Percentiles rank a stretch among this genome's conserved stretches.
Evolutionary conservation across 2,329 filamentous ascomycete species (phyloP).

Genomic region (Anisogramma anomala): DNA sequence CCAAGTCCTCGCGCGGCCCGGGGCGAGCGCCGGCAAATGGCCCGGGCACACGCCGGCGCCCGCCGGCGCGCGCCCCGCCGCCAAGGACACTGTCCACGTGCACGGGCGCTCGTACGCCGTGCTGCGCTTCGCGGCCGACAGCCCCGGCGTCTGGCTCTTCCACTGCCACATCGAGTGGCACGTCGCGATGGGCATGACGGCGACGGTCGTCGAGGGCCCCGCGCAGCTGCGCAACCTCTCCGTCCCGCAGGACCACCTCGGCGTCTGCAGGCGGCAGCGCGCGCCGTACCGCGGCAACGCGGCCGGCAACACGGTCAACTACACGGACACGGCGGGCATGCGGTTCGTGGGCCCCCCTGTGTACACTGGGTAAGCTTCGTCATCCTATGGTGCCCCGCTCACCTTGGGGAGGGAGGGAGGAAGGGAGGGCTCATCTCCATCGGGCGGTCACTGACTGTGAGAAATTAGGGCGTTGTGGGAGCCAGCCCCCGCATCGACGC

Average conservation of each 20-base stretch:
- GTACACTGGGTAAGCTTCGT: conserved; percentile 31
- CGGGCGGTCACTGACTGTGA: conserved; percentile 7
- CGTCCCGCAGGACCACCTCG: conserved; percentile 48
- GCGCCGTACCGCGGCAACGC: conserved; percentile 51
- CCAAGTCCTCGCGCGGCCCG: conserved; percentile 35
- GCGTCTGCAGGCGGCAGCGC: conserved; percentile 31
- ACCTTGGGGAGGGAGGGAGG: too few species aligned
- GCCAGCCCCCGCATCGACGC: conserved; percentile 1
- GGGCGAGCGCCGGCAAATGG: conserved; percentile 27
- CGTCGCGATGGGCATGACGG: conserved; percentile 45
- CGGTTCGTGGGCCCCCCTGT: conserved; percentile 37
- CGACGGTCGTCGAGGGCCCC: conserved; percentile 44
- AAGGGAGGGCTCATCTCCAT: too few species aligned
- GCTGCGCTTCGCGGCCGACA: conserved; percentile 39
- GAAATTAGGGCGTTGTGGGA: conserved; percentile 9
- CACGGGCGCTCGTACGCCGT: conserved; percentile 35
- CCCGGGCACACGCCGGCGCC: conserved; percentile 22
- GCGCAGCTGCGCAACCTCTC: conserved; percentile 41
- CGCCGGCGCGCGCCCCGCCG: conserved; percentile 21
- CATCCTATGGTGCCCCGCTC: too few species aligned
- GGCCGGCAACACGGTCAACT: conserved; percentile 48
- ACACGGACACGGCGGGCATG: conserved; percentile 41
- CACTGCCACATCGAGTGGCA: conserved; percentile 54
- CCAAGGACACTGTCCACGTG: conserved; percentile 29
- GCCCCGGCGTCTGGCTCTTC: conserved; percentile 44